Evolutionary conservation across 192 early-diverging fungal genomes (phyloP), one percentile per base, ranked within the genome.

Genomic region (Linnemannia elongata): DNA sequence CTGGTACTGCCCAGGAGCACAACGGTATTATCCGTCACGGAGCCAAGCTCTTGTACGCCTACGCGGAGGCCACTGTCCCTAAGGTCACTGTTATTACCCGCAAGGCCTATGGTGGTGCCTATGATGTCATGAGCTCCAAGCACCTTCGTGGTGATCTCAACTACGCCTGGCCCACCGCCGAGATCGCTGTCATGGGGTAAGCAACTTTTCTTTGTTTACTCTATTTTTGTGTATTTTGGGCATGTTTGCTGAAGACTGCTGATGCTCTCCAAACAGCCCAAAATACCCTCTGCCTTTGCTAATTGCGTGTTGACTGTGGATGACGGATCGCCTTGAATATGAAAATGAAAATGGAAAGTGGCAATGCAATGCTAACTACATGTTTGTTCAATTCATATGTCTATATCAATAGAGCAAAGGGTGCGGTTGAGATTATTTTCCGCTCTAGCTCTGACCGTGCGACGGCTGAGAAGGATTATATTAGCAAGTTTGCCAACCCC

Each of bases 51-150:
- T 89, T 99, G 38, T 98, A 98, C 79, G 98, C 98, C 54, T 99
- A 97, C 80, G 96, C 96, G 44, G 98, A 99, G 89, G 88, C 98
- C 9, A 99, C 98, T 10, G 97, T 98, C 20, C 98, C 98, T 57
- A 99, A 99, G 89, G 93, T 99, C 42, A 98, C 97, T 10, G 90
- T 99, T 33, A 98, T 98, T 71, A 97, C 96, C 30, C 90, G 98
- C 33, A 99, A 99, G 89, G 98, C 98, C 9, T 99, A 99, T 80
- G 98, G 98, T 74, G 98, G 98, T 55, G 98, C 98, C 10, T 98
- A 99, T 87, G 97, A 97, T 89, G 98, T 99, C 27, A 99, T 99
- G 98, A 92, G 92, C 77, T 97, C 96, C 13, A 99, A 99, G 91
- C 98, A 99, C 93, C 89, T 99, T 80, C 90, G 96, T 27, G 98